Conservation (phyloP, 768 basidiomycete species). For the Clitopilus passeckerianus region DNA sequence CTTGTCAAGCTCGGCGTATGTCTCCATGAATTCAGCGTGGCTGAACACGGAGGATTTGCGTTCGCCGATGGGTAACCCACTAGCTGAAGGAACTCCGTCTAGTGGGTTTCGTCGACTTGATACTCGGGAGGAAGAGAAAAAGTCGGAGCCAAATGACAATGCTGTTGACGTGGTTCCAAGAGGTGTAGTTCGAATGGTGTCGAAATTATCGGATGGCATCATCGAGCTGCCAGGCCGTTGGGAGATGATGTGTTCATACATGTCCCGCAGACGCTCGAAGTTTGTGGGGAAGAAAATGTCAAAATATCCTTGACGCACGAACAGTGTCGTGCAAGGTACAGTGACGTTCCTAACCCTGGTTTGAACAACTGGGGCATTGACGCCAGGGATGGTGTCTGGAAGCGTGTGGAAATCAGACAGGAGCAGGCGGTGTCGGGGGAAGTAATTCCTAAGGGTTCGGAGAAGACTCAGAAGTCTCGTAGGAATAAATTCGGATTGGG, state of each 20-base stretch:
- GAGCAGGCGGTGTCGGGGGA: constrained; percentile 91
- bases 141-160: constrained; percentile 51
- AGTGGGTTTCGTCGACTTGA: constrained; percentile 54
- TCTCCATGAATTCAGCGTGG: constrained; percentile 85
- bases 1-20: constrained; percentile 70
- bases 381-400: constrained; percentile 78
- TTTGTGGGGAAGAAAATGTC: constrained; percentile 98
- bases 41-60: constrained; percentile 80
- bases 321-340: constrained; percentile 84
- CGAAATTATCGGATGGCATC: constrained; percentile 19
- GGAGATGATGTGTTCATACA: constrained; percentile 83
- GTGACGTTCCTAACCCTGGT: constrained; percentile 82
- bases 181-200: constrained; percentile 43
- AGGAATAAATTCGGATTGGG: constrained; percentile 85
- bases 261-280: constrained; percentile 78
- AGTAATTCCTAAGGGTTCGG: constrained; percentile 72
- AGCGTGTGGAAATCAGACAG: constrained; percentile 89
- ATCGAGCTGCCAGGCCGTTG: constrained; percentile 32
- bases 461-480: constrained; percentile 86
- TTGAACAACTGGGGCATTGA: constrained; percentile 89
- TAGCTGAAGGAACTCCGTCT: constrained; percentile 70
- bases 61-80: constrained; percentile 76
- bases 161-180: constrained; percentile 44
- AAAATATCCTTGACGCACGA: constrained; percentile 94
- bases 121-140: constrained; percentile 67